Evolutionary conservation across 2,329 filamentous ascomycete genomes (phyloP).

Genomic region (Talaromyces funiculosus): DNA sequence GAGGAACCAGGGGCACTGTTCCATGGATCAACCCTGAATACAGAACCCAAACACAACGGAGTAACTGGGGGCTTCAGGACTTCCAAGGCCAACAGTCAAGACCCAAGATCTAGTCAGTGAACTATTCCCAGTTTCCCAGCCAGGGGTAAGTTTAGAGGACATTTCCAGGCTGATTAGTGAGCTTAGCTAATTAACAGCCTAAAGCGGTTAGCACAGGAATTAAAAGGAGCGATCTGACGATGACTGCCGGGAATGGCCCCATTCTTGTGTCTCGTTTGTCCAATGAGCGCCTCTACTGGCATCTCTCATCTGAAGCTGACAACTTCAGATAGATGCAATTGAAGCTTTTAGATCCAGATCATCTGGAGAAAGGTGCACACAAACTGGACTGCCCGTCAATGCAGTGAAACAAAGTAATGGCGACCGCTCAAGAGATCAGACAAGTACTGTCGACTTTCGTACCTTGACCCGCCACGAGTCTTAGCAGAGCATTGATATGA

Average conservation of each 20-base stretch:
- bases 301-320: neutral
- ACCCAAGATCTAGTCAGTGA: neutral
- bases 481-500: neutral
- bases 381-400: neutral
- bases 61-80: neutral
- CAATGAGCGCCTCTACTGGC: neutral
- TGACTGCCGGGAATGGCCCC: constrained; percentile 2
- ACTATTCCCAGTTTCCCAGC: neutral
- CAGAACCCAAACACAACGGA: neutral
- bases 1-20: neutral
- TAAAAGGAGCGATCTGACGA: neutral
- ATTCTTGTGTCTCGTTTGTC: neutral
- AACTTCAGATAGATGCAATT: neutral
- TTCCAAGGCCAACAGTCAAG: neutral
- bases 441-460: neutral
- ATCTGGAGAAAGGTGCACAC: neutral
- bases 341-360: neutral
- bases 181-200: neutral
- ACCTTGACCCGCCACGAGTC: neutral
- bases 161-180: neutral
- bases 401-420: neutral
- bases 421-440: neutral
- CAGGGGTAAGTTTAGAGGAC: neutral
- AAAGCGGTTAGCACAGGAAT: neutral
- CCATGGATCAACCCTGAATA: neutral